These are phyloP conservation scores for Terana coerulea DNA, from an alignment of 768 basidiomycete genomes.

Conservation along the genomic window DNA sequence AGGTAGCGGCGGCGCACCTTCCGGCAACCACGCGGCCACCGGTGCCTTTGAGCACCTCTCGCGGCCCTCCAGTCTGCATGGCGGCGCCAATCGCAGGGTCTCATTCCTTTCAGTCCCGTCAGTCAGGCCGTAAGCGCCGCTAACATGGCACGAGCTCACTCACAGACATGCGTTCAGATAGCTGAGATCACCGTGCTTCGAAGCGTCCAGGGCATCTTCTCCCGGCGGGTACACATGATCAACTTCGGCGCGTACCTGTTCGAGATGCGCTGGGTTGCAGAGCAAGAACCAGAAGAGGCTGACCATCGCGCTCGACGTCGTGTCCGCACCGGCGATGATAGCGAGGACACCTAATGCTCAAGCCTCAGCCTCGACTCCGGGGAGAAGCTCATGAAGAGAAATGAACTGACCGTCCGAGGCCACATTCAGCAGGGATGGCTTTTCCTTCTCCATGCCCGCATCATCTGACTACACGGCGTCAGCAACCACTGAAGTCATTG, in stretches of 20 bases:
- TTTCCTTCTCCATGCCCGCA: slow-evolving; percentile 22
- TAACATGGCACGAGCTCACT: slow-evolving; percentile 8
- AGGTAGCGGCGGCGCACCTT: slow-evolving; percentile 22
- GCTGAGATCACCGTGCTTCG: slow-evolving; percentile 25
- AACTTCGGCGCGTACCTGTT: slow-evolving; percentile 38
- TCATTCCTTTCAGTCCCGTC: slow-evolving; percentile 35
- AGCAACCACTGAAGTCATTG: neutral
- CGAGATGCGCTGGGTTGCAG: slow-evolving; percentile 32
- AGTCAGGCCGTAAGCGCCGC: neutral
- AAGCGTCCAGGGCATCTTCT: slow-evolving; percentile 25
- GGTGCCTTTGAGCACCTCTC: slow-evolving; percentile 20
- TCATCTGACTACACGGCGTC: slow-evolving; percentile 21
- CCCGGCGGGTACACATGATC: slow-evolving; percentile 30
- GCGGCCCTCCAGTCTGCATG: slow-evolving; percentile 31
- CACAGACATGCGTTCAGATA: slow-evolving; percentile 35
- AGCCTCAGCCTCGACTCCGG: no score
- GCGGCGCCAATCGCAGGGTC: slow-evolving; percentile 42
- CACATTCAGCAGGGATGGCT: slow-evolving; percentile 19
- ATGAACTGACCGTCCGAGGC: slow-evolving; percentile 27
- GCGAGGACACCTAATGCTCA: slow-evolving; percentile 34
- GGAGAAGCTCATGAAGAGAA: no score
- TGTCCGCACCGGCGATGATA: slow-evolving; percentile 48
- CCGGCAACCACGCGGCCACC: slow-evolving; percentile 31
- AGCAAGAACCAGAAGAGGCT: slow-evolving; percentile 39
- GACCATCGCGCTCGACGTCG: slow-evolving; percentile 37